Percentiles rank a stretch among this genome's conserved stretches.
These are phyloP conservation scores for Phytophthora constricta DNA, from an alignment of 352 stramenopile species.

Conservation along the genomic window DNA sequence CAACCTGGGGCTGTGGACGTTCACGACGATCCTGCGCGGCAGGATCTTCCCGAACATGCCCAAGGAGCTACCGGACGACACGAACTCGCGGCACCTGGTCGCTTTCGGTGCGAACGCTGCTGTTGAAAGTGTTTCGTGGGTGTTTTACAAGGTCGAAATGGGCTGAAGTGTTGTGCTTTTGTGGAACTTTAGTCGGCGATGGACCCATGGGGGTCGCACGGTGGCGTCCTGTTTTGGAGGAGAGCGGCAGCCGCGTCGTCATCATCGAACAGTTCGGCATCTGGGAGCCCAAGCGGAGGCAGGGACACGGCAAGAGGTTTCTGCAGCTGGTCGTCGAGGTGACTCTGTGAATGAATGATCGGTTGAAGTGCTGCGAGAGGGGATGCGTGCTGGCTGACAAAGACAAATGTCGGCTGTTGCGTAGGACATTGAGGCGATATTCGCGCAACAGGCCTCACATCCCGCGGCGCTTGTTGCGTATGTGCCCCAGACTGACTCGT, in stretches of 20 bases:
- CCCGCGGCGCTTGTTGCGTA: slow-evolving; percentile 49
- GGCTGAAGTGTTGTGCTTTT: slow-evolving; percentile 16
- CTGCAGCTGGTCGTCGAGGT: slow-evolving; percentile 64
- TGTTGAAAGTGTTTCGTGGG: neutral
- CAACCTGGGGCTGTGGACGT: slow-evolving; percentile 55
- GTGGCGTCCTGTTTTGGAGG: slow-evolving; percentile 49
- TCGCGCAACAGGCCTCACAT: slow-evolving; percentile 35
- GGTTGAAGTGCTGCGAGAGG: neutral
- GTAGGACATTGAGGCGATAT: slow-evolving; percentile 60
- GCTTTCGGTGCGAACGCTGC: slow-evolving; percentile 56
- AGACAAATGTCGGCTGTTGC: slow-evolving; percentile 12
- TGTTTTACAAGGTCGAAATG: too few relatives aligned
- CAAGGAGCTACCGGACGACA: slow-evolving; percentile 45
- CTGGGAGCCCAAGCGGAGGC: slow-evolving; percentile 54
- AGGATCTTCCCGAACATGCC: slow-evolving; percentile 48
- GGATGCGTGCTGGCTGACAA: neutral
- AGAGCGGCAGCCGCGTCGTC: slow-evolving; percentile 49
- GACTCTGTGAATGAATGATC: neutral
- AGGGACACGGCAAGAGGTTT: slow-evolving; percentile 59
- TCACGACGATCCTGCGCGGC: slow-evolving; percentile 57
- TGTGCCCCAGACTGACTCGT: slow-evolving; percentile 49
- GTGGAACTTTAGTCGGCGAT: slow-evolving; percentile 62
- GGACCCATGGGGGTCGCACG: slow-evolving; percentile 63
- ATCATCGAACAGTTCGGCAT: slow-evolving; percentile 72
- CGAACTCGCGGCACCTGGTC: slow-evolving; percentile 57